Percentiles rank a stretch among this genome's conserved stretches.
Evolutionary conservation across 192 early-diverging fungal species (phyloP).

Genomic region (Dissophora ornata): DNA sequence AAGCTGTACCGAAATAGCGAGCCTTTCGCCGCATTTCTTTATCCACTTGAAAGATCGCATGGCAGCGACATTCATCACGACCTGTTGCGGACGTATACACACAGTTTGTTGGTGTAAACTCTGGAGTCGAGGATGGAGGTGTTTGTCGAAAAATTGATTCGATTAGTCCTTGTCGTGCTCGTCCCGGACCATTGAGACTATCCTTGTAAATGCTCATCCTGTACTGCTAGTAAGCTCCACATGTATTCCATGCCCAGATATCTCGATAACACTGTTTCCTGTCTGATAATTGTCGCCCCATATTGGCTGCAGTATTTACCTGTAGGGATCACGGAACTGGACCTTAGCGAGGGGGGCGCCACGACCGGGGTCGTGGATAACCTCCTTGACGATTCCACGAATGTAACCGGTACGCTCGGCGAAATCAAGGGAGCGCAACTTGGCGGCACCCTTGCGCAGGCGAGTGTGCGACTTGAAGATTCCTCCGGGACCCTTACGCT

Average conservation of each 20-base stretch:
- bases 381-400: slow-evolving; percentile 97
- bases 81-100: too few relatives aligned
- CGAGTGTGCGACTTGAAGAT: slow-evolving; percentile 98
- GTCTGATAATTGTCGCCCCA: too few relatives aligned
- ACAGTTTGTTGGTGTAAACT: too few relatives aligned
- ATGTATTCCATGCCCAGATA: too few relatives aligned
- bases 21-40: too few relatives aligned
- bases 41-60: too few relatives aligned
- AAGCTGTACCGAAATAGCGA: too few relatives aligned
- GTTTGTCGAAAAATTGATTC: too few relatives aligned
- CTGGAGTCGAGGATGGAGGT: too few relatives aligned
- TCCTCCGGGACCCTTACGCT: slow-evolving; percentile 98
- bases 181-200: background rate
- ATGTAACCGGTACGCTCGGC: slow-evolving; percentile 98
- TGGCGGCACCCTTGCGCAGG: slow-evolving; percentile 95
- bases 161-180: background rate
- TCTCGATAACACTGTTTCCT: too few relatives aligned
- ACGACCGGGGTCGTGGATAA: slow-evolving; percentile 98
- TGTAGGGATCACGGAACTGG: slow-evolving; percentile 80
- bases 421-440: slow-evolving; percentile 94
- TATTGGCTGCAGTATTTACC: slow-evolving; percentile 33
- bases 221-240: too few relatives aligned
- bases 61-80: too few relatives aligned
- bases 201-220: background rate
- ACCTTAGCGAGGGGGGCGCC: slow-evolving; percentile 96